Conservation (phyloP, 108 stramenopile species). For the Skeletonema menzelii region DNA sequence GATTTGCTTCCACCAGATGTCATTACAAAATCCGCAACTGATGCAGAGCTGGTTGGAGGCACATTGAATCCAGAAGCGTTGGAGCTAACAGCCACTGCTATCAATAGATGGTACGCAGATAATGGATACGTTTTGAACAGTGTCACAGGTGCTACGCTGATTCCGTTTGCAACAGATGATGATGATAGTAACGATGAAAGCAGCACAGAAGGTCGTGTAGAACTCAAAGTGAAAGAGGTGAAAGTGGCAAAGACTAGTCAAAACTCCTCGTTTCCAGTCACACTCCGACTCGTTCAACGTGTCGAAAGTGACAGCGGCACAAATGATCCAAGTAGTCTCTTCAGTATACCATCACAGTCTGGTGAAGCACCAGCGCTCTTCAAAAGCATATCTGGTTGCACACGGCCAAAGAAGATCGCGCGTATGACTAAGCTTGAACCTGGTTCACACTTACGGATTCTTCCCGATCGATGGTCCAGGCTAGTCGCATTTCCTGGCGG, state of each 20-base stretch:
- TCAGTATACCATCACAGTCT: conserved; percentile 7
- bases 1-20: conserved; percentile 68
- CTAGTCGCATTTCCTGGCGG: conserved; percentile 41
- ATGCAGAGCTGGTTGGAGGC: conserved; percentile 65
- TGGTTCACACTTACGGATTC: conserved; percentile 64
- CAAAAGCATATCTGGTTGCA: conserved; percentile 63
- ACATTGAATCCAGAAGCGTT: conserved; percentile 64
- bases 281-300: conserved; percentile 70
- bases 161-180: conserved; percentile 51
- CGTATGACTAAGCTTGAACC: conserved; percentile 56
- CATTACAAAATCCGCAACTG: conserved; percentile 56
- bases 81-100: conserved; percentile 51
- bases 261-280: conserved; percentile 44
- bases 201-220: conserved; percentile 45
- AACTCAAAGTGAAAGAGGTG: conserved; percentile 50
- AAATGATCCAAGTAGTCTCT: conserved; percentile 24
- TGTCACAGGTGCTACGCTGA: conserved; percentile 72
- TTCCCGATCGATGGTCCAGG: conserved; percentile 30
- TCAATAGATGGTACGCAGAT: conserved; percentile 74
- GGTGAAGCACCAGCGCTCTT: conserved; percentile 5
- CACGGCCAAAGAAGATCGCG: conserved; percentile 61
- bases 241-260: conserved; percentile 25
- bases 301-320: conserved; percentile 43
- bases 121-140: conserved; percentile 76
- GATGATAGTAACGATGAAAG: conserved; percentile 47